Evolutionary conservation across 176 grass and related monocot species (phyloP), one percentile per base, ranked within the genome.

Genomic region (Ensete glaucum): DNA sequence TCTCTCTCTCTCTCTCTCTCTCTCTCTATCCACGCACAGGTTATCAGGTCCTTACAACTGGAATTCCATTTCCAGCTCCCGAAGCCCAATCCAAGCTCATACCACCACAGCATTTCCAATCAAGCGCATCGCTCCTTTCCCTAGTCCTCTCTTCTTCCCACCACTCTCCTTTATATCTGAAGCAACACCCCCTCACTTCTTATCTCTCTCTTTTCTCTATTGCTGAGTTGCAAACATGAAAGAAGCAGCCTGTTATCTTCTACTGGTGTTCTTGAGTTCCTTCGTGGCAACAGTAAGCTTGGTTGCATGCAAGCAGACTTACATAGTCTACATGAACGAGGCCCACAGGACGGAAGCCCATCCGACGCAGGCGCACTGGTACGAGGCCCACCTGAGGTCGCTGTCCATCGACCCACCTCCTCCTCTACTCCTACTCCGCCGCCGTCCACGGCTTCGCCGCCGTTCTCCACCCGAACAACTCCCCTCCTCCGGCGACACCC

Each of bases 341-440:
- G 34, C 77, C 12, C 86, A 87, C 49, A 91, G 89, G 70, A 82
- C 89, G 14, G 74, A 79, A 0, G 73, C 80, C 0, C 88, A 96
- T 74, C 62, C 77, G 14, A 91, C 86, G 1, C 86, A 91, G 72
- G 76, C 83, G 0, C 54, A 80, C 54, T 96, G 92, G 92, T 84
- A 96, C 74, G 76, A 78, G 52, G 82, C 88, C 65, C 82, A 89
- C 67, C 81, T 96, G 13, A 52, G 83, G 70, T 71, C 92, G 21
- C 92, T 96, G 54, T 85, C 86, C 67, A 73, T 87, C 0, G 84
- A 96, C 82, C 0, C 77, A 29, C 75, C 88, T 83, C 77, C 92
- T 96, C 57, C 92, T 96, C 73, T 96, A 96, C 85, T 84, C 92
- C 12, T 96, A 96, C 84, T 85, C 92, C 82, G 81, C 88, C 19